A percentile compares a stretch with the other conserved stretches of the same genome.
Evolutionary conservation across 345 rosid genomes (phyloP).

Genomic region (Dipteronia dyeriana): DNA sequence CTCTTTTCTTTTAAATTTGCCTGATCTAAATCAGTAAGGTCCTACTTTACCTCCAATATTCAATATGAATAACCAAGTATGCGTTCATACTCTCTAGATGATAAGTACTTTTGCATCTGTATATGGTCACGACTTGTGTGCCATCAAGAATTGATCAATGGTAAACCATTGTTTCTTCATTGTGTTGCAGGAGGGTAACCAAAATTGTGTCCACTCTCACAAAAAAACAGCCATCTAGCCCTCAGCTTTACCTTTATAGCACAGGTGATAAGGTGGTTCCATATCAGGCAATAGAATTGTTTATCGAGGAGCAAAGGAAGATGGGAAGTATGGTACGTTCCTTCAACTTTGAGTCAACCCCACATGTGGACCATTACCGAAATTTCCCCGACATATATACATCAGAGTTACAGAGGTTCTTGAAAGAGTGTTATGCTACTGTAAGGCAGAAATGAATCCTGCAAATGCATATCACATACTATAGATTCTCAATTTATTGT

Average conservation of each 20-base stretch:
- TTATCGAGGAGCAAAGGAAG: conserved; percentile 55
- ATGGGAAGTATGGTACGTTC: conserved; percentile 58
- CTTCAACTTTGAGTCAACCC: conserved; percentile 60
- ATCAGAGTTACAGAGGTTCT: conserved; percentile 55
- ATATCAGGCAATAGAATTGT: conserved; percentile 50
- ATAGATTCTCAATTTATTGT: background rate
- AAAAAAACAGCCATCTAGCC: conserved; percentile 63
- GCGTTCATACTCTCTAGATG: background rate
- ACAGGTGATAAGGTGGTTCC: conserved; percentile 71
- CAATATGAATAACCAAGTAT: background rate
- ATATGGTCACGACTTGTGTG: no score
- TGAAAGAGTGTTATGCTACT: conserved; percentile 54
- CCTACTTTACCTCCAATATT: background rate
- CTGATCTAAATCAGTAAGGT: background rate
- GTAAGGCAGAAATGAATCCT: conserved; percentile 33
- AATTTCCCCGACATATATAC: conserved; percentile 57
- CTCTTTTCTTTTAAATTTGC: background rate
- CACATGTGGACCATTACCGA: conserved; percentile 91
- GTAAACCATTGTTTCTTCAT: conserved; percentile 1
- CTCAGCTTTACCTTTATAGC: conserved; percentile 90
- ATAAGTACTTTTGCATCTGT: background rate
- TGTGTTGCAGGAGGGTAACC: conserved; percentile 62
- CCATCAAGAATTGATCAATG: background rate
- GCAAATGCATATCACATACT: background rate
- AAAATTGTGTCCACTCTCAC: conserved; percentile 38